phyloP scores from a whole-genome alignment of 1,284 basidiomycete genomes.

The Pseudomicrostroma phylloplanum region DNA sequence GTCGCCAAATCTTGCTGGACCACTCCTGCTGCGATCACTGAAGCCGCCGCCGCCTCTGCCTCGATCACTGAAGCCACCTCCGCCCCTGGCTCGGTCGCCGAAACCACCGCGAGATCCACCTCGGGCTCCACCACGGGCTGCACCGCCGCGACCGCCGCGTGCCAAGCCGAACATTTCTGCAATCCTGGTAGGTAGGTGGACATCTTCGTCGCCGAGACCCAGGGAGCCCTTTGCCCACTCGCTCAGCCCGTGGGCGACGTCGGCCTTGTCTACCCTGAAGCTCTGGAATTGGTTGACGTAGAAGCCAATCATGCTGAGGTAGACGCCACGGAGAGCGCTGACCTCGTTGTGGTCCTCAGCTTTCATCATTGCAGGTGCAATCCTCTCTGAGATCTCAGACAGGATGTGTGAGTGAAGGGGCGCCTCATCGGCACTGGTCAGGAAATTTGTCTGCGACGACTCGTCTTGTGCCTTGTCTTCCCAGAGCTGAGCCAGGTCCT shows the following conservation, averaged over 20 bases:
- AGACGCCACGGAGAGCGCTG: too few relatives aligned
- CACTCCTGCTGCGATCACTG: background rate
- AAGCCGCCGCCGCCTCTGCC: background rate
- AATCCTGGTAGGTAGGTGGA: background rate
- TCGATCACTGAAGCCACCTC: background rate
- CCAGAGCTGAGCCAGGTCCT: background rate
- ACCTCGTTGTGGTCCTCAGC: too few relatives aligned
- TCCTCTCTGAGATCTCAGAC: too few relatives aligned
- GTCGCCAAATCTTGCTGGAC: background rate
- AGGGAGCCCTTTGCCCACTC: background rate
- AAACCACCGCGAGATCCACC: background rate
- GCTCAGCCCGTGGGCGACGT: background rate
- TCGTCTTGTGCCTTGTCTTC: background rate
- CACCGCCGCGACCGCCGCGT: background rate
- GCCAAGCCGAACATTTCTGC: background rate
- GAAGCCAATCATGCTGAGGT: too few relatives aligned
- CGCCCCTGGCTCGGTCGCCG: background rate
- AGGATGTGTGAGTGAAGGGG: too few relatives aligned
- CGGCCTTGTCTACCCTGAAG: background rate
- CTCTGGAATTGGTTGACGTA: background rate
- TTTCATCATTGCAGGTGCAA: too few relatives aligned
- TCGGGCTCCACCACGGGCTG: background rate
- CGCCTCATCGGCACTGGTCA: background rate
- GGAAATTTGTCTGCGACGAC: background rate
- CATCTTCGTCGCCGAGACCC: background rate